A percentile compares a stretch with the other conserved stretches of the same genome.
Conservation (phyloP, 441 rosid species). For the Metrosideros polymorpha region DNA sequence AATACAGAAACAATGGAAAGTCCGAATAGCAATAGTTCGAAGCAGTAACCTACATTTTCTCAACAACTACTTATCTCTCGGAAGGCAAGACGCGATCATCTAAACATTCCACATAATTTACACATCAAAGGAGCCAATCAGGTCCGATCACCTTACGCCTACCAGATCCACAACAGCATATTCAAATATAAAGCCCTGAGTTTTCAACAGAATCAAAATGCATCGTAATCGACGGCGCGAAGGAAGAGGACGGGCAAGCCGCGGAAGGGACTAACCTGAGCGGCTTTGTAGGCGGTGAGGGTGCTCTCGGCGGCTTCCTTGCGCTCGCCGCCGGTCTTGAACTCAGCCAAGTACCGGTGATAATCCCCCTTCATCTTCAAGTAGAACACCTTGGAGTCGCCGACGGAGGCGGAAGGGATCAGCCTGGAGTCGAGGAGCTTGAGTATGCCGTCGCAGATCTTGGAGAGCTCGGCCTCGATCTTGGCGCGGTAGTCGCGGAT, state of each 20-base stretch:
- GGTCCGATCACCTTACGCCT: background rate
- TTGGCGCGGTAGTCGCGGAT: conserved; percentile 64
- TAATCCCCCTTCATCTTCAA: conserved; percentile 77
- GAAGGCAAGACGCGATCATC: background rate
- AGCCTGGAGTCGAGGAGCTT: conserved; percentile 51
- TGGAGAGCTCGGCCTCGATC: conserved; percentile 60
- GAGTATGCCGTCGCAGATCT: conserved; percentile 62
- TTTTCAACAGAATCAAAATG: background rate
- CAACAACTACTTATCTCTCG: background rate
- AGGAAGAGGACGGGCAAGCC: background rate
- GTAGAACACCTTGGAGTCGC: conserved; percentile 67
- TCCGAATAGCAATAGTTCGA: background rate
- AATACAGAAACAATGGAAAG: background rate
- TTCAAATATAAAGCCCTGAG: background rate
- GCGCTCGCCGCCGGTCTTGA: conserved; percentile 61
- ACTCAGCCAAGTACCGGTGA: conserved; percentile 70
- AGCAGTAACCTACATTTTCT: background rate
- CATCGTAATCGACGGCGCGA: background rate
- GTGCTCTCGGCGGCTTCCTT: conserved; percentile 75
- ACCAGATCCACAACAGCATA: background rate
- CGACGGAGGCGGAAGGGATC: conserved; percentile 48
- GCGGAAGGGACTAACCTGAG: conserved; percentile 38
- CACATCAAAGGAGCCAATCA: background rate
- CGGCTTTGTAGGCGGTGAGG: conserved; percentile 59
- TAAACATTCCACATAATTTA: background rate